Conservation (phyloP, 768 basidiomycete genomes). For the Trametes punicea region DNA sequence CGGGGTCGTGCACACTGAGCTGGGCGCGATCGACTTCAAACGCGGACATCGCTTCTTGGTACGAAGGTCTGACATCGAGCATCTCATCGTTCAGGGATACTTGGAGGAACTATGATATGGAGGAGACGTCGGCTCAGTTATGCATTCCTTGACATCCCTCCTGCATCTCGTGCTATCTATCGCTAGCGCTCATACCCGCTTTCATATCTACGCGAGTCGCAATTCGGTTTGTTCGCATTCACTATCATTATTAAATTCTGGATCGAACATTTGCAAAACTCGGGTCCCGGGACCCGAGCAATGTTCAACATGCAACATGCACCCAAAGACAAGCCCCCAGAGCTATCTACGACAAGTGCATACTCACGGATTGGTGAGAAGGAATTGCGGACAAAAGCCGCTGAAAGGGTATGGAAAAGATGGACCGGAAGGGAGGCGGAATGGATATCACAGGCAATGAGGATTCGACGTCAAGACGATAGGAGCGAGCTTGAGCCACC, state of each 20-base stretch:
- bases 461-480: not conserved
- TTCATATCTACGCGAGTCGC: too few relatives aligned
- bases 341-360: conserved; percentile 18
- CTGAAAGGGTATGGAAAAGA: conserved; percentile 11
- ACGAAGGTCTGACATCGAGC: conserved; percentile 84
- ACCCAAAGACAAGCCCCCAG: conserved; percentile 13
- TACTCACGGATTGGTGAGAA: conserved; percentile 5
- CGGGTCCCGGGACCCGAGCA: conserved; percentile 6
- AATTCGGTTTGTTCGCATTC: too few relatives aligned
- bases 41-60: conserved; percentile 91
- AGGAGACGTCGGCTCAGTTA: not conserved
- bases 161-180: not conserved
- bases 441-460: not conserved
- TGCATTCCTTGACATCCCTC: not conserved
- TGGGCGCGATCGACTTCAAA: conserved; percentile 86
- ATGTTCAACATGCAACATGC: conserved; percentile 13
- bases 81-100: conserved; percentile 91
- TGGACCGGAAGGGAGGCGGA: not conserved
- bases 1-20: conserved; percentile 88
- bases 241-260: too few relatives aligned
- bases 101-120: conserved; percentile 69
- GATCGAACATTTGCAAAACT: not conserved
- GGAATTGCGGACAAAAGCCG: not conserved
- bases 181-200: not conserved
- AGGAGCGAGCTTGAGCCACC: not conserved